A percentile compares a stretch with the other conserved stretches of the same genome.
Conservation (phyloP, 371 early-diverging fungal genomes). For the Chytridium lagenaria region DNA sequence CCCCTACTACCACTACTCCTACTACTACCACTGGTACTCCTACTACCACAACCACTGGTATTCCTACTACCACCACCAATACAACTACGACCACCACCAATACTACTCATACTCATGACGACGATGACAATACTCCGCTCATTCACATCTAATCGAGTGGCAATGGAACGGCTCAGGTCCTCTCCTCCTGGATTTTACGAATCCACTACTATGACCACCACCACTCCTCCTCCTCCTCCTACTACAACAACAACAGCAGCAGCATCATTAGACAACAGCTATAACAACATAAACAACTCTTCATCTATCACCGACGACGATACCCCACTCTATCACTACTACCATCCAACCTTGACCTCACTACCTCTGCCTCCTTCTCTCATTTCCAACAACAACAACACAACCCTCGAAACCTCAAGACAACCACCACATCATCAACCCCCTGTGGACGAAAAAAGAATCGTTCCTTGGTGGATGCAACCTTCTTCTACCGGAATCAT, state of each 20-base stretch:
- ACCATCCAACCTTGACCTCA: too few species aligned
- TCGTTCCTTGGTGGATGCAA: neutral
- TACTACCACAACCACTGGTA: neutral
- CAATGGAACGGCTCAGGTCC: neutral
- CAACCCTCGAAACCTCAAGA: too few species aligned
- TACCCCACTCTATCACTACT: too few species aligned
- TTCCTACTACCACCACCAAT: neutral
- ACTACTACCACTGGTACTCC: neutral
- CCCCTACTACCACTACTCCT: neutral
- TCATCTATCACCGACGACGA: too few species aligned
- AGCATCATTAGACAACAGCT: too few species aligned
- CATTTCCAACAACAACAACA: too few species aligned
- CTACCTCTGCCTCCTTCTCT: too few species aligned
- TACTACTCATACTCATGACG: neutral
- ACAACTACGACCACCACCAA: neutral
- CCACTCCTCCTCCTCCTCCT: too few species aligned
- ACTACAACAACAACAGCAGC: too few species aligned
- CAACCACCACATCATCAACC: neutral
- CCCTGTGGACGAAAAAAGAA: neutral
- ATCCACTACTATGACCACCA: neutral
- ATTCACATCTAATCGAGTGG: neutral
- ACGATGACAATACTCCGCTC: neutral
- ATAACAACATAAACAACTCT: too few species aligned
- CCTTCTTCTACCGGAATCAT: neutral
- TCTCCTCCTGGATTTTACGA: neutral